Percentiles rank a stretch among this genome's conserved stretches.
Conservation (phyloP, 2,329 filamentous ascomycete species). For the Pestalotiopsis sp. region DNA sequence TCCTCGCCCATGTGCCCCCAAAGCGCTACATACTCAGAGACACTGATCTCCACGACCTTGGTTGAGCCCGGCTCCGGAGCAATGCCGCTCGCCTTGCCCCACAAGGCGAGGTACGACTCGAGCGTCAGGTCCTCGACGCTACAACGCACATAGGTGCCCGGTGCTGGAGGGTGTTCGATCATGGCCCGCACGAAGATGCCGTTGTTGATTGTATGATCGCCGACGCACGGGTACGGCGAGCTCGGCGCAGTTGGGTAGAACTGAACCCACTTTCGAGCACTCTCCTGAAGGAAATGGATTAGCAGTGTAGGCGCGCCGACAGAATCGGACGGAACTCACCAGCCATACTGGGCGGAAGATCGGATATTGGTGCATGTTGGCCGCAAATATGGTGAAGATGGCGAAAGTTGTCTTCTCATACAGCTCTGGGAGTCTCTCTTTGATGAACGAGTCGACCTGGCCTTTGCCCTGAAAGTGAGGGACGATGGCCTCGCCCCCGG, state of each 20-base stretch:
- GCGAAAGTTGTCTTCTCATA: slow-evolving; percentile 13
- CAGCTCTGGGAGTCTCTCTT: background rate
- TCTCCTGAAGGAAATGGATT: background rate
- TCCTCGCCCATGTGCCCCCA: background rate
- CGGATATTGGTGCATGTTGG: background rate
- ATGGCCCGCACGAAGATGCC: background rate
- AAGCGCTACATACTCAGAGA: background rate
- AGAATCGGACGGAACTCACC: background rate
- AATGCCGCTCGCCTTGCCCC: background rate
- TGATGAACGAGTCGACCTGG: slow-evolving; percentile 10
- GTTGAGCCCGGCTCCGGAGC: background rate
- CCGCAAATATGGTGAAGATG: background rate
- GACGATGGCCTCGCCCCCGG: background rate
- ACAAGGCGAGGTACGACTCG: background rate
- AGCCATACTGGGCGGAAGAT: background rate
- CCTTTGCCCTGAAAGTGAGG: slow-evolving; percentile 15
- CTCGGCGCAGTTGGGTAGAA: background rate
- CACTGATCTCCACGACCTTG: background rate
- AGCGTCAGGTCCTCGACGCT: background rate
- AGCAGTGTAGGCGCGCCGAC: background rate
- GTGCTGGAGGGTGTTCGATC: background rate
- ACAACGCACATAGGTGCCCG: background rate
- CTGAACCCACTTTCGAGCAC: background rate
- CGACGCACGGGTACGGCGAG: background rate
- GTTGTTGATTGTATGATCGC: background rate